Base-by-base conservation (phyloP, 1,284 basidiomycete genomes). In the Ganoderma lingzhi region DNA sequence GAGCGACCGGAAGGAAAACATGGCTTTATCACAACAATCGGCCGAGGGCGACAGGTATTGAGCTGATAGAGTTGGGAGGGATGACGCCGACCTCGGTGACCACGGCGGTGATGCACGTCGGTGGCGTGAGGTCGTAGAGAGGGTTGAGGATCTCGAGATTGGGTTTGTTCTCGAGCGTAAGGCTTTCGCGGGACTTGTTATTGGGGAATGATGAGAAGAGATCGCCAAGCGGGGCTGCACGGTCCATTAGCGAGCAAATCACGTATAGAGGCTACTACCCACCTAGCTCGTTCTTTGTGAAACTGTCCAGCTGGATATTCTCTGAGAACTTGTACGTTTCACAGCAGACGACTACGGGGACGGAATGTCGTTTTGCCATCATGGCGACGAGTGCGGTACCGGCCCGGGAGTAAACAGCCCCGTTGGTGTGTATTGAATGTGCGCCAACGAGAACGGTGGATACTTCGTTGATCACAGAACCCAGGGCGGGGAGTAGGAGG, bases 291-390 rank as follows among this genome's bases (percentile, higher is more conserved):
- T 99, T 99, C 80, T 95, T 96, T 39, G 95, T 96, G 73, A 99
- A 96, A 41, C 94, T 94, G 81, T 99, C 98, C 63, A 99, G 85
- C 80, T 96, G 93, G 44, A 99, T 93, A 44, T 91, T 90, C 76
- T 99, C 98, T 30, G 94, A 94, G 77, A 98, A 99, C 81, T 99
- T 99, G 86, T 99, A 99, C 23, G 98, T 99, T 83, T 99, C 98
- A 76, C 97, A 98, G 76, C 96, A 98, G 19, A 97, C 96, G 63
- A 99, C 91, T 19, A 99, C 96, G 8, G 98, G 98, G 1, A 99
- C 92, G 28, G 91, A 92, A 77, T 93, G 89, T 66, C 91, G 90
- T 80, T 96, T 95, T 0, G 96, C 95, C 86, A 99, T 91, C 96
- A 99, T 97, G 0, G 97, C 96, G 30, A 98, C 95, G 73, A 97